Conservation (phyloP, 2,329 filamentous ascomycete genomes). For the Colletotrichum sp. region DNA sequence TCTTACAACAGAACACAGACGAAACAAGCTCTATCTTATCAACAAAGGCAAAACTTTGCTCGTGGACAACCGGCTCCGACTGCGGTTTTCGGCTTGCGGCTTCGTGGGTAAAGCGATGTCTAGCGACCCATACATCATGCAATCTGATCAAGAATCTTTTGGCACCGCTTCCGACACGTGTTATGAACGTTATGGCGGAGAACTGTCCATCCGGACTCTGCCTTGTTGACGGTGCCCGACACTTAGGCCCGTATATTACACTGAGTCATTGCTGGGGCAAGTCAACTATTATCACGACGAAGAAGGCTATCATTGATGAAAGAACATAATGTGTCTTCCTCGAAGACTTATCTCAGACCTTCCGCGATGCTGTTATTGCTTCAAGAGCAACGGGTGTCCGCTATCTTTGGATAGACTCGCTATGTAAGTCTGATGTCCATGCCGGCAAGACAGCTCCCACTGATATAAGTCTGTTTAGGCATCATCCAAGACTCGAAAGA, state of each 20-base stretch:
- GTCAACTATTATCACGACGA: rapidly evolving
- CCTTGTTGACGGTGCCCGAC: background rate
- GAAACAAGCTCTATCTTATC: rapidly evolving
- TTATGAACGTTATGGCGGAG: rapidly evolving
- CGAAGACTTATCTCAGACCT: background rate
- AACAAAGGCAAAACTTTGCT: rapidly evolving
- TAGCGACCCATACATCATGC: rapidly evolving
- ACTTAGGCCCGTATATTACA: rapidly evolving
- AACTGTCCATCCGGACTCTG: background rate
- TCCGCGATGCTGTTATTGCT: background rate
- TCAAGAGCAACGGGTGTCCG: rapidly evolving
- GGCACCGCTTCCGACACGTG: background rate
- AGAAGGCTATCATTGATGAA: rapidly evolving
- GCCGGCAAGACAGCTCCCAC: rapidly evolving
- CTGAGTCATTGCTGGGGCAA: background rate
- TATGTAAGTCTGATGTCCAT: background rate
- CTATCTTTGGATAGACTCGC: background rate
- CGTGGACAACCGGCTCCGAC: background rate
- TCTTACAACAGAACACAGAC: too few species aligned
- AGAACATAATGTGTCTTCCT: rapidly evolving
- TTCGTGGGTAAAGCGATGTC: background rate
- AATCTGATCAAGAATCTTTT: background rate
- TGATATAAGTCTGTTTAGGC: rapidly evolving
- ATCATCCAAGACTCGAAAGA: background rate
- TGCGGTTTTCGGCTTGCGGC: background rate